A percentile compares a stretch with the other conserved stretches of the same genome.
phyloP scores from a whole-genome alignment of 78 protist species.

The Neovahlkampfia damariscottae region DNA sequence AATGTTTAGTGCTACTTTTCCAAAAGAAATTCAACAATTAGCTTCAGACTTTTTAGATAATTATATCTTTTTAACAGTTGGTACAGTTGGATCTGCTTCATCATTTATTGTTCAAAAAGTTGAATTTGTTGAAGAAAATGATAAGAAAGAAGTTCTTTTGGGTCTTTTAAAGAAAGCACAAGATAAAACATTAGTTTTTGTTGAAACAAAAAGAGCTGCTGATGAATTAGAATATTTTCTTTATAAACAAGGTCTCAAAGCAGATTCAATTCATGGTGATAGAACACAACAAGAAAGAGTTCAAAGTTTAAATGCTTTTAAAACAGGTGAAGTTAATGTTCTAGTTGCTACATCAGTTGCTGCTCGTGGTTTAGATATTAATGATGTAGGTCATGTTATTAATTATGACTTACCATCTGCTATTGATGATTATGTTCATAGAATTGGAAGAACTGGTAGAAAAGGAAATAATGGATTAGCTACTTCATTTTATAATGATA shows the following conservation, averaged over 20 bases:
- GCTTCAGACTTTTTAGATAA: constrained; percentile 80
- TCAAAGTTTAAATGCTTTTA: constrained; percentile 58
- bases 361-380: constrained; percentile 93
- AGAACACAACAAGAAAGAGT: constrained; percentile 91
- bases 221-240: constrained; percentile 74
- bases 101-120: constrained; percentile 75
- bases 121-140: constrained; percentile 46
- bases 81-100: constrained; percentile 90
- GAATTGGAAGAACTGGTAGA: constrained; percentile 98
- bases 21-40: constrained; percentile 80
- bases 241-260: constrained; percentile 24
- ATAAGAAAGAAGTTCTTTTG: constrained; percentile 60
- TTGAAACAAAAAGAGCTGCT: constrained; percentile 81
- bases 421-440: constrained; percentile 92
- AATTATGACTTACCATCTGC: constrained; percentile 91
- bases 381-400: constrained; percentile 90
- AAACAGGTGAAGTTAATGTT: constrained; percentile 31
- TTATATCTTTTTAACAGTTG: constrained; percentile 87
- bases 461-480: constrained; percentile 86
- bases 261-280: constrained; percentile 95
- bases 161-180: constrained; percentile 36
- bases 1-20: constrained; percentile 98
- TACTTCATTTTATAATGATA: constrained; percentile 47
- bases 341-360: constrained; percentile 97
- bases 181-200: constrained; percentile 63